Evolutionary conservation across 345 rosid genomes (phyloP), one percentile per base, ranked within the genome.

Genomic region (Citrus inodora): DNA sequence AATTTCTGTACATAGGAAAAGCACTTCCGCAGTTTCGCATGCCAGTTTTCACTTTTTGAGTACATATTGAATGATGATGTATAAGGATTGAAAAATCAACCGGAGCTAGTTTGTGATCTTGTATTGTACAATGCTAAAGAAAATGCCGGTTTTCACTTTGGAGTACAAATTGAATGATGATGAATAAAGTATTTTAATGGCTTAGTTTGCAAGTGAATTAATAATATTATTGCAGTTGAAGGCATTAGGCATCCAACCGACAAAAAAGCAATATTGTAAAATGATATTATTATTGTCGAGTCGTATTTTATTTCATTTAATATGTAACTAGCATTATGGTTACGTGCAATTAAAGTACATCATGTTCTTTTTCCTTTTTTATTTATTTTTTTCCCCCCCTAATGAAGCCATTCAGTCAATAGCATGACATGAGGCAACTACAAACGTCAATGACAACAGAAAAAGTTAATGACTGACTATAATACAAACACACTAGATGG

Each of bases 1-100:
- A 0, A 33, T 42, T 70, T 65, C 46, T 78, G 79, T 86, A 71
- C 32, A 81, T 70, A 42, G 25, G 4, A 55, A 11, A 51, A 71
- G 71, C 21, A 66, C 69, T 11, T 67, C 4, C 64, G 67, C 46
- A 10, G 59, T 42, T 9, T 32, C 2, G 4, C 59, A 9, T 22
- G 53, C 56, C 33, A 62, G 38, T 19, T 65, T 7, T 1, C 11
- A 37, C 68, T 78, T 79, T 79, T 74, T 78, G 58, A 27, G 66
- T 70, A 42, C 30, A 8, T 27, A 67, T 35, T 68, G 71, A 37
- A 11, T 30, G 21, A 66, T 37, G 53, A 24, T 37, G 67, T 21
- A 24, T 61, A 63, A 51, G 22, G 8, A 38, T 3, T n/a, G 42
- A 10, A 65, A 46, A 46, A 67, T 59, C 14, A 56, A 53, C 27